A percentile compares a stretch with the other conserved stretches of the same genome.
Conservation (phyloP, 495 filamentous ascomycete species). For the Sporormia fimetaria region DNA sequence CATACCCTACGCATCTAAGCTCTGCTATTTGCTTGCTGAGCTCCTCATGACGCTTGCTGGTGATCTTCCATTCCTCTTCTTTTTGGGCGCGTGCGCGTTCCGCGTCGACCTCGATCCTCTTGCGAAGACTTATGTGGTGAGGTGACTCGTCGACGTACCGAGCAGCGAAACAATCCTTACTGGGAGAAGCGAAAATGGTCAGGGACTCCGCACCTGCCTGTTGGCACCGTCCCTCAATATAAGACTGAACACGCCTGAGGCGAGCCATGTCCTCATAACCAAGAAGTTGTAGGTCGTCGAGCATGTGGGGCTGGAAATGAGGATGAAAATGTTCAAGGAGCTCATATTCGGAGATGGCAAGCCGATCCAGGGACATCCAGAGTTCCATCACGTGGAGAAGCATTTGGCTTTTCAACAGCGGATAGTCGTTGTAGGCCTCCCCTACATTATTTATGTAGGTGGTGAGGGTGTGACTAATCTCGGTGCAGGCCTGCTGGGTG, state of each 20-base stretch:
- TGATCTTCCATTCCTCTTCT: constrained; percentile 32
- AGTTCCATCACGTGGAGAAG: constrained; percentile 37
- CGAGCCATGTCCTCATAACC: constrained; percentile 37
- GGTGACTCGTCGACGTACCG: constrained; percentile 35
- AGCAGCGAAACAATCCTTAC: constrained; percentile 35
- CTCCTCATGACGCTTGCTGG: constrained; percentile 33
- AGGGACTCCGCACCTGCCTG: constrained; percentile 7
- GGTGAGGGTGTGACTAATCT: constrained; percentile 32
- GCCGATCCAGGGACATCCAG: constrained; percentile 37
- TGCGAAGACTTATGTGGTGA: constrained; percentile 22
- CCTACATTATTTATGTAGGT: constrained; percentile 30
- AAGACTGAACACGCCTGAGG: constrained; percentile 37
- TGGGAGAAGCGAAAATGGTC: constrained; percentile 38
- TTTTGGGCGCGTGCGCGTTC: constrained; percentile 27
- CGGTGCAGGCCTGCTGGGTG: constrained; percentile 24
- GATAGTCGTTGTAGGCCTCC: constrained; percentile 36
- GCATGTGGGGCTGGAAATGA: constrained; percentile 34
- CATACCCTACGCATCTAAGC: constrained; percentile 10
- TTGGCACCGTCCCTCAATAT: constrained; percentile 34
- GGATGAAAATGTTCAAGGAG: constrained; percentile 34
- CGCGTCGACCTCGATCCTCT: constrained; percentile 33
- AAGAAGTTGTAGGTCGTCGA: constrained; percentile 42
- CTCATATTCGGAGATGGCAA: constrained; percentile 27
- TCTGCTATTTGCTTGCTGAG: constrained; percentile 31
- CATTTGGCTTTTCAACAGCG: constrained; percentile 37